Base-by-base conservation (phyloP, 345 rosid genomes). In the Pugionium cornutum region DNA sequence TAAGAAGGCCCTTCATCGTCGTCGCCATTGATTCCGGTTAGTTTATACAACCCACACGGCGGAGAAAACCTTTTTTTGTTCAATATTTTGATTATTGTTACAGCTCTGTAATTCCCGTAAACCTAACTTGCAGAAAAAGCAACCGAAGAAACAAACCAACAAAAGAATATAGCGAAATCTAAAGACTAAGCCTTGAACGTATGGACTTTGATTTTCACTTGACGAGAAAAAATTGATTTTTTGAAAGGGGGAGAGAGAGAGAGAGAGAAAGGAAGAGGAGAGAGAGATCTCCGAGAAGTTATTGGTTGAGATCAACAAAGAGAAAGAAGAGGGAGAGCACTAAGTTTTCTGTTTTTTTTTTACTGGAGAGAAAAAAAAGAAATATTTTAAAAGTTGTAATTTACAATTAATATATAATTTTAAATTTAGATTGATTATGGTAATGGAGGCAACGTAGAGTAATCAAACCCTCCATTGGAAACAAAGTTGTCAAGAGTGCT, bases 1-100 rank as follows among this genome's bases (percentile, higher is more conserved):
- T 89, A 9, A 89, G 70, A 39, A 89, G 88, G 37, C 92, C 90
- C 66, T 89, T 89, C 92, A 89, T 79, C 0, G 78, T 68, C n/a
- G 78, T 75, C 11, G 75, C 70, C 78, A 75, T 75, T 63, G 42
- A 9, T 53, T 66, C 76, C 66, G 75, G 69, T 58, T 51, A 39
- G 63, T 53, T 48, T 68, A 37, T 34, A 40, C 9, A 5, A 48
- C 35, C 53, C 60, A 75, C 78, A 67, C 74, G 46, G 63, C 73
- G 48, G 77, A 74, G 53, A 67, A 60, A 67, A 74, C 45, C 31
- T 33, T 53, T 55, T 4, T 37, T 48, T 32, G 65, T 53, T 73
- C 67, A 66, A 55, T 69, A 33, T 55, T 67, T 40, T 62, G 37
- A 56, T 48, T 64, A 53, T 67, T 0, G 53, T 55, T 54, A 62